Evolutionary conservation across 2,329 filamentous ascomycete genomes (phyloP).

Genomic region (Botryotinia narcissicola): DNA sequence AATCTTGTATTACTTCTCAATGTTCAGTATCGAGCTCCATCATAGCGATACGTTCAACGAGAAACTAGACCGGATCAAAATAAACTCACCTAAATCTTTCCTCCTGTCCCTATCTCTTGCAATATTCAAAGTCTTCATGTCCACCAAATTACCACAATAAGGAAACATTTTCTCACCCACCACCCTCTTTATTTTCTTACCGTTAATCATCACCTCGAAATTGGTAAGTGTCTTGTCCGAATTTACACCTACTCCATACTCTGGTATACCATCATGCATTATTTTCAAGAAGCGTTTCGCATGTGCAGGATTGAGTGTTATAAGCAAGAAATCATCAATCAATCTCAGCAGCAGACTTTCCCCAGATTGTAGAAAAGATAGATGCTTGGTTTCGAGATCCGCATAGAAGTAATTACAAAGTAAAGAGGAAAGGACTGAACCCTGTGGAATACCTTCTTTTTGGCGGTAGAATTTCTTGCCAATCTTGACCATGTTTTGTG

Average conservation of each 20-base stretch:
- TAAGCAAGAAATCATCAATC: conserved; percentile 89
- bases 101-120: conserved; percentile 61
- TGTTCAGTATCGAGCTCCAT: not conserved
- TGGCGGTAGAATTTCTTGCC: conserved; percentile 88
- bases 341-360: conserved; percentile 73
- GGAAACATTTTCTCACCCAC: conserved; percentile 60
- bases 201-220: conserved; percentile 65
- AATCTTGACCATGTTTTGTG: conserved; percentile 80
- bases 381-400: conserved; percentile 68
- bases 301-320: conserved; percentile 67
- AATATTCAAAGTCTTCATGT: conserved; percentile 72
- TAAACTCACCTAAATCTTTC: conserved; percentile 49
- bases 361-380: conserved; percentile 61
- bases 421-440: conserved; percentile 80
- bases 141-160: conserved; percentile 80
- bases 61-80: not conserved
- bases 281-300: conserved; percentile 70
- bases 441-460: conserved; percentile 86
- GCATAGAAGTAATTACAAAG: conserved; percentile 97
- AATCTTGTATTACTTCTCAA: conserved; percentile 56
- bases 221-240: conserved; percentile 79
- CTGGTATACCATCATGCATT: conserved; percentile 76
- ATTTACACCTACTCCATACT: conserved; percentile 79
- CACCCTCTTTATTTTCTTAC: conserved; percentile 50
- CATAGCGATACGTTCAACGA: not conserved